Conservation (phyloP, 768 basidiomycete species). For the Serendipita sp. region DNA sequence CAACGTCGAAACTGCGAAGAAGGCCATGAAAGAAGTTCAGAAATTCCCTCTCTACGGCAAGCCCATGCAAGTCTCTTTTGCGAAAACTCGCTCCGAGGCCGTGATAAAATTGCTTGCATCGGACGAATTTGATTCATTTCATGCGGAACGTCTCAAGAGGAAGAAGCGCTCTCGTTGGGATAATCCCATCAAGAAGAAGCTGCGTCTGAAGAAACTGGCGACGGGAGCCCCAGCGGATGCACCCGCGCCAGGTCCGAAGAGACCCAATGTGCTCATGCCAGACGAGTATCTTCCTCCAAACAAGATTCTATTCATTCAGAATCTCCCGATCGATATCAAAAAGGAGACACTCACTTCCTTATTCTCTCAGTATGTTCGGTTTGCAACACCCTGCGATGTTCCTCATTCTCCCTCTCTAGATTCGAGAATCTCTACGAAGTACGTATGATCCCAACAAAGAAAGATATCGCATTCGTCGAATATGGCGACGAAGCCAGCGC, state of each 20-base stretch:
- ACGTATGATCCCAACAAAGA: slow-evolving; percentile 93
- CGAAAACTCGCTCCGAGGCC: slow-evolving; percentile 74
- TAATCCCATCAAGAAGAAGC: slow-evolving; percentile 82
- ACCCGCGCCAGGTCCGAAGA: slow-evolving; percentile 49
- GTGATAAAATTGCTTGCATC: slow-evolving; percentile 61
- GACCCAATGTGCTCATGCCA: slow-evolving; percentile 88
- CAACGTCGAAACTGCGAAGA: slow-evolving; percentile 64
- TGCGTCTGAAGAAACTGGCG: slow-evolving; percentile 53
- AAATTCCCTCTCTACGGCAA: slow-evolving; percentile 93
- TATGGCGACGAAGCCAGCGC: slow-evolving; percentile 87
- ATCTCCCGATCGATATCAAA: slow-evolving; percentile 81
- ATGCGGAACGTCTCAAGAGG: slow-evolving; percentile 53
- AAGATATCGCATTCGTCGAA: slow-evolving; percentile 98
- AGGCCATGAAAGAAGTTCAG: slow-evolving; percentile 83
- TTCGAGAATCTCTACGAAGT: slow-evolving; percentile 95
- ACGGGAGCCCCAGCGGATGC: slow-evolving; percentile 51
- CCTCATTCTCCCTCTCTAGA: slow-evolving; percentile 27
- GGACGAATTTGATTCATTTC: slow-evolving; percentile 57
- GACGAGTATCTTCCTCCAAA: slow-evolving; percentile 99
- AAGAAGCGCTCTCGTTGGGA: slow-evolving; percentile 77
- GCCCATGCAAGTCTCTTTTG: slow-evolving; percentile 97
- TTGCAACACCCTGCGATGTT: slow-evolving; percentile 4
- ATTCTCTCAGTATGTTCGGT: slow-evolving; percentile 65
- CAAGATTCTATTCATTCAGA: slow-evolving; percentile 97
- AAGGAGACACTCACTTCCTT: slow-evolving; percentile 83